Conservation (phyloP, 768 basidiomycete species). For the Lyophyllum shimeji region DNA sequence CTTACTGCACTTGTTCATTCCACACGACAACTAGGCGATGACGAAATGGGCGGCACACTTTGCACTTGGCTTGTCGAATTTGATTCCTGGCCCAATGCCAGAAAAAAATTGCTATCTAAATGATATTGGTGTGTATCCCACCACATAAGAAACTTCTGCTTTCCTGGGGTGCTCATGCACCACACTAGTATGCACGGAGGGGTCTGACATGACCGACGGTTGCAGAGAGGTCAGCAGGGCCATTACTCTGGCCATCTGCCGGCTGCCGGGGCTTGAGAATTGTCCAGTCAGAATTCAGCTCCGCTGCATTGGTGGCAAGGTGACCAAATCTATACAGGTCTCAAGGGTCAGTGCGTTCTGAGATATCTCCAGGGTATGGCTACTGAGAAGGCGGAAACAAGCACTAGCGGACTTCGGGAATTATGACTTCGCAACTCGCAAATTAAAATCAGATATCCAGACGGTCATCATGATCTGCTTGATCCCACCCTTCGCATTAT, state of each 20-base stretch:
- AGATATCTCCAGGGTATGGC: constrained; percentile 32
- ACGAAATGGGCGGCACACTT: constrained; percentile 65
- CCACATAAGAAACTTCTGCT: no score
- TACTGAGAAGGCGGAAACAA: constrained; percentile 10
- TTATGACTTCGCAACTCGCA: constrained; percentile 42
- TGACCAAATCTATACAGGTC: background rate
- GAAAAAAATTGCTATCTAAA: constrained; percentile 36
- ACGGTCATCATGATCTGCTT: constrained; percentile 9
- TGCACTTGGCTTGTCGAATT: constrained; percentile 62
- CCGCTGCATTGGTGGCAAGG: constrained; percentile 49
- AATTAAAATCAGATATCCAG: constrained; percentile 44
- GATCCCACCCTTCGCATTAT: constrained; percentile 48
- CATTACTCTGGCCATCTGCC: constrained; percentile 31
- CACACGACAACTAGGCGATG: constrained; percentile 40
- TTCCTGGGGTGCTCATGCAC: background rate
- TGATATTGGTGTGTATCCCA: constrained; percentile 51
- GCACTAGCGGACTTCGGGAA: constrained; percentile 15
- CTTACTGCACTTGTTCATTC: background rate
- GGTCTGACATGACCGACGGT: constrained; percentile 57
- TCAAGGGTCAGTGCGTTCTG: background rate
- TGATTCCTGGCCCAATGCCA: constrained; percentile 49
- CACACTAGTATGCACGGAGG: constrained; percentile 24
- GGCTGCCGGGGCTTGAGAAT: constrained; percentile 33
- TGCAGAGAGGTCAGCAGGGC: constrained; percentile 46
- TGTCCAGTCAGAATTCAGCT: constrained; percentile 51